Percentiles rank a stretch among this genome's conserved stretches.
These are phyloP conservation scores for Bodo saltans DNA, from an alignment of 78 protist species.

Conservation along the genomic window DNA sequence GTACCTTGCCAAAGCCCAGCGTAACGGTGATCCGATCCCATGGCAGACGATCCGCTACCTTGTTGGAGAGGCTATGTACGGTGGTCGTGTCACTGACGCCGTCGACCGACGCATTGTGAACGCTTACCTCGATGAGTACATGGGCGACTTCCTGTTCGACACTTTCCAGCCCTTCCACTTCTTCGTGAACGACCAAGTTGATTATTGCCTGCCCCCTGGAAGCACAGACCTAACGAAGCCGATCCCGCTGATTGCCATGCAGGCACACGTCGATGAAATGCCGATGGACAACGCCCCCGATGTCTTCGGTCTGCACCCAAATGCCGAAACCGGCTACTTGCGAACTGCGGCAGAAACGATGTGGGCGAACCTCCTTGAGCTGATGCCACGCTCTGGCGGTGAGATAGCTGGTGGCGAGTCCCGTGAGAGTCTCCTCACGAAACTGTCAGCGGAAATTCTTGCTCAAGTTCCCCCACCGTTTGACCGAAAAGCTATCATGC, in stretches of 20 bases:
- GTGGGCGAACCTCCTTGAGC: slow-evolving; percentile 53
- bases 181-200: slow-evolving; percentile 35
- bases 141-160: slow-evolving; percentile 92
- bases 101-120: slow-evolving; percentile 80
- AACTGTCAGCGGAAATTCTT: slow-evolving; percentile 30
- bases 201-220: slow-evolving; percentile 46
- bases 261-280: slow-evolving; percentile 39
- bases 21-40: slow-evolving; percentile 59
- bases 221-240: background rate
- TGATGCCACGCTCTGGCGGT: slow-evolving; percentile 63
- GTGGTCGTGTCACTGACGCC: slow-evolving; percentile 87
- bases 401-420: slow-evolving; percentile 39
- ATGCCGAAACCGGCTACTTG: slow-evolving; percentile 84
- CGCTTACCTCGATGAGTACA: slow-evolving; percentile 87
- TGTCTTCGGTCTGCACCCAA: slow-evolving; percentile 86
- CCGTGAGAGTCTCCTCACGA: slow-evolving; percentile 44
- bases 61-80: slow-evolving; percentile 92
- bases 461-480: slow-evolving; percentile 44
- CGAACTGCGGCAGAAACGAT: slow-evolving; percentile 47
- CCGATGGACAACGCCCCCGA: slow-evolving; percentile 70
- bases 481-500: slow-evolving; percentile 44
- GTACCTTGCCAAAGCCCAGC: slow-evolving; percentile 66
- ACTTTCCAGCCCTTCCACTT: slow-evolving; percentile 83
- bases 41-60: slow-evolving; percentile 85
- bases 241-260: slow-evolving; percentile 25